Conservation (phyloP, 108 stramenopile species). For the Skeletonema tropicum region DNA sequence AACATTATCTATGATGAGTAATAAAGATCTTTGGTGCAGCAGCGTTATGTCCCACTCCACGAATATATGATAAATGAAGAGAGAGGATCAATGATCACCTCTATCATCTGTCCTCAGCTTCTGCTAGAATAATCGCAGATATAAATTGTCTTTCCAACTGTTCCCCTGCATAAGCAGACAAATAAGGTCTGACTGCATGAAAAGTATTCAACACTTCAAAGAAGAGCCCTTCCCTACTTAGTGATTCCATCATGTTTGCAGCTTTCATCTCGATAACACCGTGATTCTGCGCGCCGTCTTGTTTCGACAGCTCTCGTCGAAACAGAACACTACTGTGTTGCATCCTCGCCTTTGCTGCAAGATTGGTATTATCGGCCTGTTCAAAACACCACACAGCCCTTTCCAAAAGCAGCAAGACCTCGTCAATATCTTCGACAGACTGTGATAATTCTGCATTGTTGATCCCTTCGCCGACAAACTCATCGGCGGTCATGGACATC, state of each 20-base stretch:
- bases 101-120: constrained; percentile 3
- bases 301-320: background rate
- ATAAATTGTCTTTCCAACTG: constrained; percentile 2
- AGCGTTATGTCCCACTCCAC: too few relatives aligned
- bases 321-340: constrained; percentile 41
- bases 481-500: constrained; percentile 40
- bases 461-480: constrained; percentile 31
- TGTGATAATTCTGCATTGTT: constrained; percentile 42
- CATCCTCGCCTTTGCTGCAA: constrained; percentile 36
- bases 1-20: too few relatives aligned
- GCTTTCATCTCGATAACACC: constrained; percentile 18
- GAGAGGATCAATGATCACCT: too few relatives aligned
- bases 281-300: background rate
- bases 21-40: too few relatives aligned
- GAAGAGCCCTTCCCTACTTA: constrained; percentile 26
- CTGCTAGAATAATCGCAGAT: background rate
- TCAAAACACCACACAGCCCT: constrained; percentile 49
- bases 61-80: too few relatives aligned
- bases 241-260: constrained; percentile 23
- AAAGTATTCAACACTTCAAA: constrained; percentile 1
- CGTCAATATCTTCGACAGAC: background rate
- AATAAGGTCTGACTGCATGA: background rate
- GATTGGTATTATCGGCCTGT: constrained; percentile 20
- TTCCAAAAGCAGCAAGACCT: constrained; percentile 4
- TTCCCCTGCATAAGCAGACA: constrained; percentile 11